These are phyloP conservation scores for Solanum pennellii DNA, from an alignment of 257 asterid genomes.

Conservation along the genomic window DNA sequence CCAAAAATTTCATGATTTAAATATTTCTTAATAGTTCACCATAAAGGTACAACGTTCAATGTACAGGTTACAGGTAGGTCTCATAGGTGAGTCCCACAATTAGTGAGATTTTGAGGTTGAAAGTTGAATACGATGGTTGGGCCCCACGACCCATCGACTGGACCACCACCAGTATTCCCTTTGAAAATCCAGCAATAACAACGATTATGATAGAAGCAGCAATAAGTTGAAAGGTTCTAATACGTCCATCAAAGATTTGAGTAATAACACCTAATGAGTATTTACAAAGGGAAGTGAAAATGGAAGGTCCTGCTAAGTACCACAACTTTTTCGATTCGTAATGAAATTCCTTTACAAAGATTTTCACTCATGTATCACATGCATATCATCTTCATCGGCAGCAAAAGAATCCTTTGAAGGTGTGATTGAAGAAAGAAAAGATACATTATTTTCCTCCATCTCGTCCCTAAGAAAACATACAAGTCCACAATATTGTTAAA, in stretches of 20 bases:
- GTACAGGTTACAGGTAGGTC: no score
- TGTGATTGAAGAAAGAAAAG: not conserved
- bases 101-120: no score
- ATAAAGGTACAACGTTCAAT: no score
- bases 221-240: not conserved
- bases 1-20: no score
- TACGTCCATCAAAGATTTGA: not conserved
- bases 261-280: not conserved
- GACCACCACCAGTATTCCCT: no score
- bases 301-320: constrained; percentile 2
- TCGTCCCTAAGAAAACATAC: not conserved
- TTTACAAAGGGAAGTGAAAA: not conserved
- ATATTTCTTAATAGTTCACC: no score
- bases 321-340: not conserved
- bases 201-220: not conserved
- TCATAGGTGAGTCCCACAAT: no score
- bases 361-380: not conserved
- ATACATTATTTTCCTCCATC: not conserved
- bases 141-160: no score
- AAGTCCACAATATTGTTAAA: not conserved
- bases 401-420: not conserved
- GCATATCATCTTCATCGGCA: not conserved
- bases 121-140: no score
- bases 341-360: not conserved
- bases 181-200: not conserved